Base-by-base conservation (phyloP, 1,139 yeast genomes). In the Candida frijolesensis region DNA sequence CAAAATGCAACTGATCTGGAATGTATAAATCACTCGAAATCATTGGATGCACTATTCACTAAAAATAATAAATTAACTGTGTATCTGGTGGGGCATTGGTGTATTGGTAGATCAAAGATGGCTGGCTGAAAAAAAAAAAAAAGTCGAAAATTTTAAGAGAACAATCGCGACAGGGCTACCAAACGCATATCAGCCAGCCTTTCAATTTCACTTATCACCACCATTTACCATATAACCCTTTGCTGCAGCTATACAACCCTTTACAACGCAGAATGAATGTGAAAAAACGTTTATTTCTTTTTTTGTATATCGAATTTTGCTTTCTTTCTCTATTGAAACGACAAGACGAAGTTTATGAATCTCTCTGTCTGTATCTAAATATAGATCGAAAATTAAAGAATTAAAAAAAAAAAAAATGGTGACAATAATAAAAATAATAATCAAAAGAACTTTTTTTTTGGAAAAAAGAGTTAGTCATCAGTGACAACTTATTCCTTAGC, bases 401-500 rank as follows among this genome's bases (percentile, higher is more conserved):
- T n/a, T 39, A 22, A 22, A 25, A n/a, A 39, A 25, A n/a, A 39
- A 38, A 39, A 42, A 42, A 42, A 9, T 27, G 16, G n/a, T 25
- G 25, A 39, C 22, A 22, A 22, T 5, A 39, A 39, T 10, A 15
- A 15, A 7, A 12, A 9, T 39, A 39, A 11, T 37, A 39, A 37
- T 22, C 19, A 11, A 22, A 22, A 12, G 10, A 29, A 22, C 14
- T 22, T 29, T 15, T 42, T 41, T 27, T 14, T 41, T n/a, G 10
- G 11, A n/a, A 25, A 7, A 39, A 27, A 6, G 22, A 14, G n/a
- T 4, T 11, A 14, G 14, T 12, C 27, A 41, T 25, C 29, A 22
- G 25, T 7, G n/a, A 11, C 7, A 35, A 16, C 11, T 42, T 49
- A 53, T 45, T 37, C 47, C 43, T 53, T 53, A 16, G 56, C 34